A percentile compares a stretch with the other conserved stretches of the same genome.
These are phyloP conservation scores for Endothia cerciana DNA, from an alignment of 2,329 filamentous ascomycete genomes.

Conservation along the genomic window DNA sequence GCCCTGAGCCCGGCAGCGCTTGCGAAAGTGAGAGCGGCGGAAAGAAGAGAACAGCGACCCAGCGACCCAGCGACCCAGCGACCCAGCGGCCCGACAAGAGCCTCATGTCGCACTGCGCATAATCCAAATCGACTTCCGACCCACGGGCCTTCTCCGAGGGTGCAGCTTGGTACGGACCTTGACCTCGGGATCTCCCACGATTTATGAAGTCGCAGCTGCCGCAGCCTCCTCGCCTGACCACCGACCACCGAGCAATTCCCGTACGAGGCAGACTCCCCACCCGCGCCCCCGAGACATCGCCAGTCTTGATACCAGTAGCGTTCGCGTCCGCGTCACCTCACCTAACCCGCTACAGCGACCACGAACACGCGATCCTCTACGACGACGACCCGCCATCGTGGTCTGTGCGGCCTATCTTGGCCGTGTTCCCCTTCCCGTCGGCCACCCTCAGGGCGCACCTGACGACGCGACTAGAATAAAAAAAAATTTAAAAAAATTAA, in stretches of 20 bases:
- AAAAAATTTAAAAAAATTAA: background rate
- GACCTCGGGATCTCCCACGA: background rate
- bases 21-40: background rate
- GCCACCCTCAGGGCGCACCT: background rate
- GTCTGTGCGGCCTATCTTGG: slow-evolving; percentile 17
- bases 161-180: background rate
- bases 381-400: slow-evolving; percentile 15
- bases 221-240: slow-evolving; percentile 14
- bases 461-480: background rate
- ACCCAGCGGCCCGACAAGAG: background rate
- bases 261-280: slow-evolving; percentile 23
- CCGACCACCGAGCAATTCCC: background rate
- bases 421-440: background rate
- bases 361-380: slow-evolving; percentile 19
- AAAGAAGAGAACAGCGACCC: background rate
- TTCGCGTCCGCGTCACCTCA: slow-evolving; percentile 2
- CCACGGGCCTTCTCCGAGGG: background rate
- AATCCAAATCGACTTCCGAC: background rate
- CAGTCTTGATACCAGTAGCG: slow-evolving; percentile 3
- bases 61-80: background rate
- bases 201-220: slow-evolving; percentile 25
- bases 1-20: background rate
- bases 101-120: slow-evolving; percentile 13
- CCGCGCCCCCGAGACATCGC: slow-evolving; percentile 21
- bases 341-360: slow-evolving; percentile 8